Conservation (phyloP, 75 land plant genomes). For the Adiantum capillusveneris region DNA sequence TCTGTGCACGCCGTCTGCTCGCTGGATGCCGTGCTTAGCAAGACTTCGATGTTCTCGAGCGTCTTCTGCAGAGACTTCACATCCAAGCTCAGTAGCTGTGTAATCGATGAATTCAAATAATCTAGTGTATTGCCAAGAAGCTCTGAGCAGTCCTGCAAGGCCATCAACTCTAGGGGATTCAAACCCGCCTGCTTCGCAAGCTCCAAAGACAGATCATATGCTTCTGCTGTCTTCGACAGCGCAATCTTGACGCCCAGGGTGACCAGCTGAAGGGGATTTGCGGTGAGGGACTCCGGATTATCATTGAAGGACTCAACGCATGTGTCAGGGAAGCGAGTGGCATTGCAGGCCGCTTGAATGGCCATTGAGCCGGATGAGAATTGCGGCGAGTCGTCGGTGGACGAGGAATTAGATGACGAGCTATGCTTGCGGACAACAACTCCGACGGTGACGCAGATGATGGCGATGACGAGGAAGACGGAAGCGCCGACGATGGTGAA, state of each 20-base stretch:
- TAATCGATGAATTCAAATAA: conserved; percentile 29
- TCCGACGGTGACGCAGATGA: not conserved
- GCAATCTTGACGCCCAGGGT: conserved; percentile 22
- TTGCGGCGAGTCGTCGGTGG: not conserved
- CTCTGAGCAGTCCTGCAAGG: conserved; percentile 54
- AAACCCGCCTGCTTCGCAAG: not conserved
- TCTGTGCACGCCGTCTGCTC: conserved; percentile 47
- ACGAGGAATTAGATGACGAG: not conserved
- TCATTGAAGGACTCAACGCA: conserved; percentile 21
- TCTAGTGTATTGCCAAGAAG: conserved; percentile 47
- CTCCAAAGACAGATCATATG: conserved; percentile 9
- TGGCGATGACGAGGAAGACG: not conserved
- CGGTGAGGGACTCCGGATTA: conserved; percentile 9
- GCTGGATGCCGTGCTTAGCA: conserved; percentile 48
- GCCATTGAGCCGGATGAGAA: conserved; percentile 2
- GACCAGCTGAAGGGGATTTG: conserved; percentile 30
- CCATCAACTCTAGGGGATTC: conserved; percentile 27
- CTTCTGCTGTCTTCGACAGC: conserved; percentile 3
- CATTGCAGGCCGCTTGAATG: conserved; percentile 21
- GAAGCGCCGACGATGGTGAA: not conserved
- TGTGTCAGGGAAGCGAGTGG: conserved; percentile 29
- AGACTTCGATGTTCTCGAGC: conserved; percentile 17
- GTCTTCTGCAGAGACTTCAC: not conserved
- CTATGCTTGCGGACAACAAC: not conserved
- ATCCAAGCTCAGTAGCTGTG: conserved; percentile 1